Conservation (phyloP, 306 rosid genomes). For the Lagenaria siceraria region DNA sequence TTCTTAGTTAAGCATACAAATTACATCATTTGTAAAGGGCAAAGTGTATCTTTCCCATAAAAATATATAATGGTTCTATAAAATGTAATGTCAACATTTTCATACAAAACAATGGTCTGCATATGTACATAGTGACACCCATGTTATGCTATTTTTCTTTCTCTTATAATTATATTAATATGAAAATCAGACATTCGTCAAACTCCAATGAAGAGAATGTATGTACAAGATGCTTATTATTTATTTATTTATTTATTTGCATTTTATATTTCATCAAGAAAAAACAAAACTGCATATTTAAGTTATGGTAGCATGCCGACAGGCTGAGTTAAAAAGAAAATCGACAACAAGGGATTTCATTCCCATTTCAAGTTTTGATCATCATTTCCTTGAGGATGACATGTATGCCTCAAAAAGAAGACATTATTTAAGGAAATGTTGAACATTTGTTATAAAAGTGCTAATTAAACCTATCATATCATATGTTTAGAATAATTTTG, state of each 20-base stretch:
- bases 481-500: too few relatives aligned
- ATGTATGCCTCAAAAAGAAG: neutral
- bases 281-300: neutral
- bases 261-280: neutral
- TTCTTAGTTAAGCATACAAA: neutral
- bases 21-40: neutral
- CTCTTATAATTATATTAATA: neutral
- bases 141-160: neutral
- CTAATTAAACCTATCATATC: too few relatives aligned
- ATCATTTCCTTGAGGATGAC: neutral
- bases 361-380: neutral
- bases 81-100: neutral
- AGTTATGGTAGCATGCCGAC: neutral
- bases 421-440: neutral
- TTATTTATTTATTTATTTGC: too few relatives aligned
- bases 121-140: neutral
- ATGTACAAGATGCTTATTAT: neutral
- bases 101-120: neutral
- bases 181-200: neutral
- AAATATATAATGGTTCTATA: neutral
- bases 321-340: neutral
- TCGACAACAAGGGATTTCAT: neutral
- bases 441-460: too few relatives aligned
- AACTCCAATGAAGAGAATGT: neutral
- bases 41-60: neutral